These are phyloP conservation scores for Aspergillus fischeri DNA, from an alignment of 2,329 filamentous ascomycete species.

Conservation along the genomic window DNA sequence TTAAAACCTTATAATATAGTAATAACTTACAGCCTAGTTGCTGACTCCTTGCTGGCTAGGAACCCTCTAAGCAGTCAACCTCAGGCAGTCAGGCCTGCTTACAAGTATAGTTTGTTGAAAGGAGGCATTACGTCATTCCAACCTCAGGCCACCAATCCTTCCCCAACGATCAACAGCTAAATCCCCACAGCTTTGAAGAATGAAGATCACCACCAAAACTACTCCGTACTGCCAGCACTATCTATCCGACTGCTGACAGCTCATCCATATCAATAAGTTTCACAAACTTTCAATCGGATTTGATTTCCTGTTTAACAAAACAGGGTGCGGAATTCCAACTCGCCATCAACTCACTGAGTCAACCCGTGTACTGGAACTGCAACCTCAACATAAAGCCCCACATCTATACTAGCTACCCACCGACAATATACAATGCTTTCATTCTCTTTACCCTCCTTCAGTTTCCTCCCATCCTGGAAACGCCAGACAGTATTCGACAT, in stretches of 20 bases:
- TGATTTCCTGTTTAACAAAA: not conserved
- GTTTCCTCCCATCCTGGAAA: constrained; percentile 21
- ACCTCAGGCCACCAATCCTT: constrained; percentile 5
- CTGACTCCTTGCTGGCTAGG: no score
- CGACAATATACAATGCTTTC: constrained; percentile 15
- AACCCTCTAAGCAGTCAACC: no score
- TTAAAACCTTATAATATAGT: no score
- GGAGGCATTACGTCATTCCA: not conserved
- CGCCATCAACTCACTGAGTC: not conserved
- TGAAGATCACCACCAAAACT: not conserved
- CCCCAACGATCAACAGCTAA: constrained; percentile 1
- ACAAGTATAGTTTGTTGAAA: not conserved
- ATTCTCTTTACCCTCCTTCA: constrained; percentile 19
- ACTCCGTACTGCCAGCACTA: not conserved
- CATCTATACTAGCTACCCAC: not conserved
- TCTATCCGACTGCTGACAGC: not conserved
- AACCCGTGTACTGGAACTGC: not conserved
- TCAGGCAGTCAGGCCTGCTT: no score
- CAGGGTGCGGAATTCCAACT: not conserved
- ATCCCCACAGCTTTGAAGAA: constrained; percentile 5
- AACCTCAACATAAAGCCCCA: not conserved
- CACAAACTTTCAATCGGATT: not conserved
- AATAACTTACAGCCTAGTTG: no score
- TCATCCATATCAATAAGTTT: not conserved
- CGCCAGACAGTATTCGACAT: constrained; percentile 43